Percentiles rank a stretch among this genome's conserved stretches.
These are phyloP conservation scores for Oryza rufipogon DNA, from an alignment of 176 grass and related monocot species.

Conservation along the genomic window DNA sequence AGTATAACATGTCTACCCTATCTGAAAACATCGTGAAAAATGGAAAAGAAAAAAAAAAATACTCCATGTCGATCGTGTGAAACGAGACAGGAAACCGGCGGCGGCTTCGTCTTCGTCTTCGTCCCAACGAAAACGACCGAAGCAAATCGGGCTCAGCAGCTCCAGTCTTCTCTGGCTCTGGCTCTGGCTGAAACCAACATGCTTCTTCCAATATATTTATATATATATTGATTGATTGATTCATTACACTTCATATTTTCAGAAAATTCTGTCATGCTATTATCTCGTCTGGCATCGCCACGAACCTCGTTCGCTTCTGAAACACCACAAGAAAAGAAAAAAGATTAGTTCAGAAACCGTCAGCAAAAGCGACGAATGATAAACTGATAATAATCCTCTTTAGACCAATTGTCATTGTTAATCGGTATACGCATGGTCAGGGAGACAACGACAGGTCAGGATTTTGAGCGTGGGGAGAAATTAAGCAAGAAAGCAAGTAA, in stretches of 20 bases:
- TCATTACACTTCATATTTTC: not conserved
- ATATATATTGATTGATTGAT: not conserved
- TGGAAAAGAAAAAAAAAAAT: not conserved
- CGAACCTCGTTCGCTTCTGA: slow-evolving; percentile 81
- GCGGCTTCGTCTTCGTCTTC: not conserved
- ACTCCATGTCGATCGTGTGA: not conserved
- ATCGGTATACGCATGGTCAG: slow-evolving; percentile 2
- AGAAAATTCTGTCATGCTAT: slow-evolving; percentile 49
- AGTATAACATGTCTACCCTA: not conserved
- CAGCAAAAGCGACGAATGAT: slow-evolving; percentile 24
- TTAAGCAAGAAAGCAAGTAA: not conserved
- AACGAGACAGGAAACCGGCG: slow-evolving; percentile 1
- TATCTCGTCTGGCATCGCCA: slow-evolving; percentile 73
- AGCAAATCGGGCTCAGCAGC: slow-evolving; percentile 7
- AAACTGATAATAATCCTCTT: not conserved
- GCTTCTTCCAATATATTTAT: not conserved
- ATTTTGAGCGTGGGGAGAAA: not conserved
- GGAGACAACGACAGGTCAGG: slow-evolving; percentile 29
- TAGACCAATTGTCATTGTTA: not conserved
- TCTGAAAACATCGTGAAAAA: not conserved
- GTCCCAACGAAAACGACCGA: not conserved
- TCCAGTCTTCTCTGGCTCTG: not conserved
- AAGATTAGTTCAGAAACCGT: not conserved
- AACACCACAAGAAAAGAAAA: slow-evolving; percentile 38
- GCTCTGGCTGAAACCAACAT: slow-evolving; percentile 11